These are phyloP conservation scores for Zygosaccharomyces sapae DNA, from an alignment of 1,139 yeast genomes.

Conservation along the genomic window DNA sequence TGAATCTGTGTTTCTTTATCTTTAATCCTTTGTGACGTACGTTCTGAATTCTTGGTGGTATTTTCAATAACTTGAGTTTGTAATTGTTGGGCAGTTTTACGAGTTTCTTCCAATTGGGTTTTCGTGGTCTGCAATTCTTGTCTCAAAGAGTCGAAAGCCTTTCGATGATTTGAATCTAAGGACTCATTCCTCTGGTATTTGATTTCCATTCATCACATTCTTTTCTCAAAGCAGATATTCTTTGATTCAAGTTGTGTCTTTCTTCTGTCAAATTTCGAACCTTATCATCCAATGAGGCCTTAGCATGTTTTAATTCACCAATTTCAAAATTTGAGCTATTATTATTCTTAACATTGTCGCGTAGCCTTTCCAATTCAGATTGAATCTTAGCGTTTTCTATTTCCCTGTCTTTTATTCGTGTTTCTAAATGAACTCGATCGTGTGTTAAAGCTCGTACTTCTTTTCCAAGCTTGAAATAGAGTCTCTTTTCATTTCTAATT, in stretches of 20 bases:
- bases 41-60: constrained; percentile 20
- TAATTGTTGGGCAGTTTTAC: constrained; percentile 13
- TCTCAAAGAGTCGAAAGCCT: background rate
- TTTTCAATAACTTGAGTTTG: constrained; percentile 20
- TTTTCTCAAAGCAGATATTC: constrained; percentile 12
- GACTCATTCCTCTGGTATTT: background rate
- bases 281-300: constrained; percentile 42
- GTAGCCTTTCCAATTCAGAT: constrained; percentile 2
- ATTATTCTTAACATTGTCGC: background rate
- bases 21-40: constrained; percentile 16
- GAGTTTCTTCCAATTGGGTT: constrained; percentile 8
- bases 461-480: constrained; percentile 15
- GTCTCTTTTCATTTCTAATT: constrained; percentile 16
- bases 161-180: background rate
- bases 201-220: constrained; percentile 7
- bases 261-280: constrained; percentile 7
- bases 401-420: constrained; percentile 11
- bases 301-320: constrained; percentile 75
- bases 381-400: constrained; percentile 7
- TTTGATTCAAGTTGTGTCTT: constrained; percentile 10
- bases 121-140: constrained; percentile 11
- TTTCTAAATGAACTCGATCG: constrained; percentile 7
- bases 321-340: constrained; percentile 40
- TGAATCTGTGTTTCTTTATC: constrained; percentile 29
- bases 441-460: constrained; percentile 10